Conservation (phyloP, 2,329 filamentous ascomycete genomes). For the Cladosporium sp. region DNA sequence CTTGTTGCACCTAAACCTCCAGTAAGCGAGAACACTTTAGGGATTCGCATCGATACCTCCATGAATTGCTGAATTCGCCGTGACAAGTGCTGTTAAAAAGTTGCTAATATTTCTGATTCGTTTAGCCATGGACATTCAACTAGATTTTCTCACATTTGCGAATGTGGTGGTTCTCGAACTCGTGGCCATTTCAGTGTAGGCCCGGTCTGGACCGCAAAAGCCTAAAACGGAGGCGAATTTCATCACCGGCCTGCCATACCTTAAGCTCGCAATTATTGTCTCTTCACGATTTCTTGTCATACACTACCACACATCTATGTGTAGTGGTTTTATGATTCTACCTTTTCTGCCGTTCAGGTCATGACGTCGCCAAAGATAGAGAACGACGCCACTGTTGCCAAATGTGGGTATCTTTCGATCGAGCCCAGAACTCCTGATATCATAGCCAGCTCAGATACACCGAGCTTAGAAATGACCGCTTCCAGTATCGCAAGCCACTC, state of each 20-base stretch:
- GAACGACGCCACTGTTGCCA: constrained; percentile 10
- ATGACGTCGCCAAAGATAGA: not conserved
- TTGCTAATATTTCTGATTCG: not conserved
- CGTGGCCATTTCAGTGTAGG: not conserved
- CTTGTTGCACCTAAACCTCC: not conserved
- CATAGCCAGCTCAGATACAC: not conserved
- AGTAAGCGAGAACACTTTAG: not conserved
- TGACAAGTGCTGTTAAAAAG: not conserved
- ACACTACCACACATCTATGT: constrained; percentile 1
- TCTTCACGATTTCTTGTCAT: not conserved
- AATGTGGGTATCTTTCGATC: constrained; percentile 6
- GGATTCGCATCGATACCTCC: not conserved
- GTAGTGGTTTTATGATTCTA: not conserved
- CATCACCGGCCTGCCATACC: not conserved
- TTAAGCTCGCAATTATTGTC: not conserved
- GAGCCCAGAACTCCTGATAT: not conserved
- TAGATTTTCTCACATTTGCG: not conserved
- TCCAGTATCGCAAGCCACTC: not conserved
- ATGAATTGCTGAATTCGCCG: not conserved
- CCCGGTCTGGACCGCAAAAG: not conserved
- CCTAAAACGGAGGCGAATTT: not conserved
- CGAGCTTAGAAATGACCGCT: not conserved
- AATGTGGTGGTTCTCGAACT: not conserved
- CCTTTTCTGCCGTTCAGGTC: not conserved
- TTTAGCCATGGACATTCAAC: not conserved